Base-by-base conservation (phyloP, 192 early-diverging fungal species). In the Geranomyces variabilis region DNA sequence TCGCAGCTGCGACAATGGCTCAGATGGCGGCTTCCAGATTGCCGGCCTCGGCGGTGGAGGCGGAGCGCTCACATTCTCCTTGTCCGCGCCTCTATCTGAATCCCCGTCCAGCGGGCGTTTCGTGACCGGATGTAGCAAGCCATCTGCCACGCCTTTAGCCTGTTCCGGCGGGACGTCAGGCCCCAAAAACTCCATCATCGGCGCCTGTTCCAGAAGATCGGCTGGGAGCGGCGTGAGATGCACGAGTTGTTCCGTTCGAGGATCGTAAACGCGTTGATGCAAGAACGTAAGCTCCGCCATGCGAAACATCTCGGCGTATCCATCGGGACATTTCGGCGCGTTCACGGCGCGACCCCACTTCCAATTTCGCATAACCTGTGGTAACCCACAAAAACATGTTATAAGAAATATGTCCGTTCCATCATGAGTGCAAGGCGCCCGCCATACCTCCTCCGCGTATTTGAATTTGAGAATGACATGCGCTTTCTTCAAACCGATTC, bases 221-320 rank as follows among this genome's bases (percentile, higher is more conserved):
- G 69, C 70, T 0, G 86, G 83, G 0, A 89, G 45, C 14, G 87
- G 71, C 22, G 78, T 86, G 28, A 97, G 78, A 49, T 84, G 84
- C 2, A 82, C 86, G 63, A 93, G 72, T 0, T 65, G 21, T 13
- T 80, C 70, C 0, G 73, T 46, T 0, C 51, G 47, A 0, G 93
- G 90, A 67, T 94, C 91, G 74, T 91, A 99, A 3, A 99, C 96
- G 0, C 91, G 83, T 64, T 97, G 96, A 74, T 94, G 91, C 43
- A 89, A 73, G 79, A 99, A 99, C 0, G 93, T 95, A 5, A 89
- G 76, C 31, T 97, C 91, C 1, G 97, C 96, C 29, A 86, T 77
- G 19, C 75, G 70, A 64, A 94, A 96, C 4, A 79, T 72, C 1
- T 83, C 74, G 33, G 84, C 80, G 65, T 99, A 99, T n/a, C 84